Evolutionary conservation across 106 monocot species (phyloP), one percentile per base, ranked within the genome.

Genomic region (Iris macrosiphon): DNA sequence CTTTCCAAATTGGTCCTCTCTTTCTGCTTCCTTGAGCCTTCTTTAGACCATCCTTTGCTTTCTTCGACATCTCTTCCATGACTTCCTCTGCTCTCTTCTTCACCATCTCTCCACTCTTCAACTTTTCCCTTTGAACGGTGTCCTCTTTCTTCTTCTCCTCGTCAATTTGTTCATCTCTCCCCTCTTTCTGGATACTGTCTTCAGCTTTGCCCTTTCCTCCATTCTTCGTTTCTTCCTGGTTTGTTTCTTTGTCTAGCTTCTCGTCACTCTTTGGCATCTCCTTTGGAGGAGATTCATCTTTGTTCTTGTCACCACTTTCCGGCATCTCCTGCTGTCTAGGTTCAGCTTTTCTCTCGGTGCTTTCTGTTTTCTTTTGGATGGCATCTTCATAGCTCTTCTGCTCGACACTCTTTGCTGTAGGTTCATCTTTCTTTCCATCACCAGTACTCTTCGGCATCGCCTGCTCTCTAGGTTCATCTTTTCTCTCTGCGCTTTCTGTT

Each of bases 21-120:
- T 54, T 70, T 22, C 16, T 31, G 0, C 38, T 40, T 49, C 40
- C 59, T 59, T 26, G 34, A 22, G 49, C 35, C 30, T 17, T 45
- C 17, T n/a, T n/a, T n/a, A n/a, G n/a, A n/a, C n/a, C n/a, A n/a
- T n/a, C n/a, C n/a, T n/a, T n/a, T n/a, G n/a, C n/a, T n/a, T n/a
- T n/a, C n/a, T 29, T 50, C n/a, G 13, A 31, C 25, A 7, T 52
- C n/a, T 52, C 31, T 14, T 3, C 2, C 1, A 2, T 31, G 4
- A 31, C 40, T 27, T 49, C 6, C 2, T 3, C 49, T 11, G 6
- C 19, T 1, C 27, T 25, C 24, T 49, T 15, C 19, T 24, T 15
- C 6, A 25, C 2, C 49, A 24, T 19, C 49, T 49, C 27, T 3
- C 3, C 12, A 28, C 4, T 27, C 11, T 16, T 40, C 4, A 14